phyloP scores from a whole-genome alignment of 2,329 filamentous ascomycete genomes.

The Aureobasidium zeae region DNA sequence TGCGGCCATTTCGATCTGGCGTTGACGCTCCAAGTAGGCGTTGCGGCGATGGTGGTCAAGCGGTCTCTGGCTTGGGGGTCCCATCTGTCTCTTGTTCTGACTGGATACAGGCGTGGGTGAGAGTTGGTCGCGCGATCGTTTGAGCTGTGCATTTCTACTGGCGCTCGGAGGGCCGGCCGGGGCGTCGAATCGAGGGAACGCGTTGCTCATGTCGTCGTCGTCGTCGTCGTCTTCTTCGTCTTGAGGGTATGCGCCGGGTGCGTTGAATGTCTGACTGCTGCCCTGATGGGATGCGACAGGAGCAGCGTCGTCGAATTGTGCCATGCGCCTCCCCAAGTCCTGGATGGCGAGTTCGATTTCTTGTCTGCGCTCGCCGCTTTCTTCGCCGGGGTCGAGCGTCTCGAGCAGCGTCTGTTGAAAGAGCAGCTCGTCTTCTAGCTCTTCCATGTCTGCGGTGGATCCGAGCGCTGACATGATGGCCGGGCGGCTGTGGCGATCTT shows the following conservation, averaged over 20 bases:
- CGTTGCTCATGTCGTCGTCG: neutral
- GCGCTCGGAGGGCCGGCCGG: neutral
- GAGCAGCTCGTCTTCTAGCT: constrained; percentile 28
- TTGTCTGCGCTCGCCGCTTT: constrained; percentile 21
- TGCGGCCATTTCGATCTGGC: constrained; percentile 13
- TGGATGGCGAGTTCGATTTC: constrained; percentile 21
- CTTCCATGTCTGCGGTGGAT: constrained; percentile 17
- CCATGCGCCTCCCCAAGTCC: constrained; percentile 20
- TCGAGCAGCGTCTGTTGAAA: constrained; percentile 26
- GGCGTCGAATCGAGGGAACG: neutral
- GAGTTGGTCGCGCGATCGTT: constrained; percentile 17
- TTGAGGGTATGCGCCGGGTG: constrained; percentile 11
- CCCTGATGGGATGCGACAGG: constrained; percentile 3
- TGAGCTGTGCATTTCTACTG: neutral
- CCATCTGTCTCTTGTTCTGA: constrained; percentile 17
- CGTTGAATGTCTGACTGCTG: neutral
- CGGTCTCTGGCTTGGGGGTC: constrained; percentile 15
- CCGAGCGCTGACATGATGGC: constrained; percentile 20
- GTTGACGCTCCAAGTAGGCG: constrained; percentile 11
- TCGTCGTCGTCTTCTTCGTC: neutral
- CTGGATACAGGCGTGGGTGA: constrained; percentile 17
- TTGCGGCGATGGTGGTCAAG: constrained; percentile 13
- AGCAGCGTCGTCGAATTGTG: neutral
- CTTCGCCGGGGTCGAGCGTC: constrained; percentile 25
- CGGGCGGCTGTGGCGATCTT: too few relatives aligned